Base-by-base conservation (phyloP, 257 asterid species). In the Solanum tarijense region DNA sequence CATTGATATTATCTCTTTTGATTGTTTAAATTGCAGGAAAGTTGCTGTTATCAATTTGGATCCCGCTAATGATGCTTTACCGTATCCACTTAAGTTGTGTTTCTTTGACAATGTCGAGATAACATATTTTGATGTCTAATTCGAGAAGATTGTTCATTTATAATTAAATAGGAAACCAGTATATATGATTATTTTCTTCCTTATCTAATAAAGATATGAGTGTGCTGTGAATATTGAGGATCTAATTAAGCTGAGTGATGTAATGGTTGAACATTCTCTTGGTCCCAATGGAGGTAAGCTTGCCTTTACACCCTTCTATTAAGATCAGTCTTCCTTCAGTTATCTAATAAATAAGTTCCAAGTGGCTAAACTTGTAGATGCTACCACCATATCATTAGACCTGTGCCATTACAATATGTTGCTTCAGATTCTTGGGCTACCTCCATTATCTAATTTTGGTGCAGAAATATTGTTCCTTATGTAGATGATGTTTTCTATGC, bases 261-360 rank as follows among this genome's bases (percentile, higher is more conserved):
- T 96, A 43, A 95, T 97, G 99, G 87, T 75, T 88, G 99, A 97
- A 92, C 99, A 97, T 88, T 92, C 96, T 43, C 99, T 97, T 86
- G 99, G 99, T 89, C 99, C 99, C 25, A 96, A 97, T 87, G 99
- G 99, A 89, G 99, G 99, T 97, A 90, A 90, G 91, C 9, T 86
- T 87, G 46, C 88, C 31, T 75, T 88, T 41, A 20, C 74, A 3
- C 73, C 21, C 73, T 73, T 73, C 34, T 39, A 65, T 23, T 38
- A 2, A 38, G 43, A 71, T 52, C 29, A 73, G 23, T n/a, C 14
- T 48, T 21, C 88, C n/a, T 23, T 20, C 14, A 23, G 55, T 48
- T 43, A 14, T 34, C 21, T 71, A 46, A 23, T 75, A 75, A 76
- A 23, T 36, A 43, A 9, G 39, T 71, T 43, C 55, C 82, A 71